A percentile compares a stretch with the other conserved stretches of the same genome.
phyloP scores from a whole-genome alignment of 2,329 filamentous ascomycete species.

The Daldinia sp. region DNA sequence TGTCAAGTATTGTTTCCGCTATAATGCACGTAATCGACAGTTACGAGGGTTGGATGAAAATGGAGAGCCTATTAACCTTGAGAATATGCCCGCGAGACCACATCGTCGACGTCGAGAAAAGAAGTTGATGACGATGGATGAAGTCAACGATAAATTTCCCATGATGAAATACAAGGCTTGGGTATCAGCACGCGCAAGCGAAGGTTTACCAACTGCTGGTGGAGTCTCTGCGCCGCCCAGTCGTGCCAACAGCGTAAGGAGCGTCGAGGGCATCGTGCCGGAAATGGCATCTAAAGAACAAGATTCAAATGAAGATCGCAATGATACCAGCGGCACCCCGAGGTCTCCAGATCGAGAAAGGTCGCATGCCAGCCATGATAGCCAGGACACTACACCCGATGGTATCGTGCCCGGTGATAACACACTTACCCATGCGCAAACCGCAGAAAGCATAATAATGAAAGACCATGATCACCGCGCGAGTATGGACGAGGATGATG shows the following conservation, averaged over 20 bases:
- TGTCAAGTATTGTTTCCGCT: conserved; percentile 98
- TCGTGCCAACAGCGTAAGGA: conserved; percentile 75
- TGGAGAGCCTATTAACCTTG: conserved; percentile 87
- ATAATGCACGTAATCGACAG: conserved; percentile 91
- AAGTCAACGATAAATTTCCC: conserved; percentile 97
- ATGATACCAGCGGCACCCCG: conserved; percentile 44
- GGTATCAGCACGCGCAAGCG: conserved; percentile 82
- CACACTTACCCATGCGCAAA: conserved; percentile 34
- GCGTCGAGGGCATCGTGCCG: conserved; percentile 65
- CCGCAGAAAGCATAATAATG: conserved; percentile 36
- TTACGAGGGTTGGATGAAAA: conserved; percentile 76
- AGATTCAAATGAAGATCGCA: conserved; percentile 54
- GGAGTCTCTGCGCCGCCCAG: conserved; percentile 81
- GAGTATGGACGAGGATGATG: conserved; percentile 64
- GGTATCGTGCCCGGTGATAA: conserved; percentile 23
- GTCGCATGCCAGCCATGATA: conserved; percentile 30
- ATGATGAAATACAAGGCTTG: conserved; percentile 96
- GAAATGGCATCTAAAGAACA: conserved; percentile 56
- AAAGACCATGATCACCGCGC: conserved; percentile 40
- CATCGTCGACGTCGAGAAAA: conserved; percentile 92
- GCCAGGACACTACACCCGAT: conserved; percentile 41
- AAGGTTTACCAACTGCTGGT: conserved; percentile 84
- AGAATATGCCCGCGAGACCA: conserved; percentile 79
- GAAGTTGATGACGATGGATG: conserved; percentile 98
- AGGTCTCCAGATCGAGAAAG: conserved; percentile 44